A percentile compares a stretch with the other conserved stretches of the same genome.
Conservation (phyloP, 176 grass and related monocot genomes). For the Pontederia crassipes region DNA sequence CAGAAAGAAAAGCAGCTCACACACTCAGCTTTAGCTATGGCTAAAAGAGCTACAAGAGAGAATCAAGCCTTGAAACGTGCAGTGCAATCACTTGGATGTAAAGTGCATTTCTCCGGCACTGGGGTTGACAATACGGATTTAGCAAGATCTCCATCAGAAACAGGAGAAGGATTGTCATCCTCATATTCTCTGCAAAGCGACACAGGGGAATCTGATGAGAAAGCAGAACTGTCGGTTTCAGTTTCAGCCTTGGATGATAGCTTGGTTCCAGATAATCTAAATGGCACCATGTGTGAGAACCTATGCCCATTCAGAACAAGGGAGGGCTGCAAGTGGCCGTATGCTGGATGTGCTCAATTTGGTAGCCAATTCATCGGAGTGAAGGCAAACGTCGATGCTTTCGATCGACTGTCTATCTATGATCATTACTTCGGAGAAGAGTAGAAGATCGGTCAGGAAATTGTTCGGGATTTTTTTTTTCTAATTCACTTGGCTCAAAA, state of each 20-base stretch:
- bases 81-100: slow-evolving; percentile 71
- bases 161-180: slow-evolving; percentile 28
- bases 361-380: slow-evolving; percentile 90
- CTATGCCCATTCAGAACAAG: slow-evolving; percentile 68
- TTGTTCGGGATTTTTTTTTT: no score
- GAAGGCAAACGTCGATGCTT: slow-evolving; percentile 94
- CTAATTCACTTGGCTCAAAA: no score
- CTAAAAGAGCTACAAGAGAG: slow-evolving; percentile 50
- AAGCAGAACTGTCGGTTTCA: slow-evolving; percentile 45
- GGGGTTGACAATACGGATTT: slow-evolving; percentile 16
- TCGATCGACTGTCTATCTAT: slow-evolving; percentile 66
- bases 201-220: slow-evolving; percentile 32
- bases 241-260: slow-evolving; percentile 77
- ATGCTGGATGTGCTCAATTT: slow-evolving; percentile 64
- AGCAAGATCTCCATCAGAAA: slow-evolving; percentile 23
- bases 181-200: slow-evolving; percentile 23
- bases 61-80: slow-evolving; percentile 63
- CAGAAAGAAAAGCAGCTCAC: slow-evolving; percentile 44
- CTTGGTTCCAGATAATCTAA: slow-evolving; percentile 35
- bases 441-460: slow-evolving; percentile 12
- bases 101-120: slow-evolving; percentile 42
- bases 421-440: slow-evolving; percentile 71
- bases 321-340: slow-evolving; percentile 87
- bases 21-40: slow-evolving; percentile 45
- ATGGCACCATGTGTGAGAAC: slow-evolving; percentile 45